Evolutionary conservation across 108 stramenopile species (phyloP).

Genomic region (Conticribra weissflogii): DNA sequence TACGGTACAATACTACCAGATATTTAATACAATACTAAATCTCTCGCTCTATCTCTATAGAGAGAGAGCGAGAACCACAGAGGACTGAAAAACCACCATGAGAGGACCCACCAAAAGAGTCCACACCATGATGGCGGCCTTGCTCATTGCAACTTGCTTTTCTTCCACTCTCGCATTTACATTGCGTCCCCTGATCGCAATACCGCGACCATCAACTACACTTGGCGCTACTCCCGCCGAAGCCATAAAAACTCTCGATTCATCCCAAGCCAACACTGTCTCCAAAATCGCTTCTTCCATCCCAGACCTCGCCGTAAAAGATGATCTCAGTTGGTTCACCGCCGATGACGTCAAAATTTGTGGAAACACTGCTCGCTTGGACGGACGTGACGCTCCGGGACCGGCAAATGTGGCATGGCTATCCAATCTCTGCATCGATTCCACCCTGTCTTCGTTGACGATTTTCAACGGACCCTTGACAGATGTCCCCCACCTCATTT

Average conservation of each 20-base stretch:
- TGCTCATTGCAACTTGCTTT: not conserved
- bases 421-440: constrained; percentile 47
- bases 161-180: not conserved
- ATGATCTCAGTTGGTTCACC: constrained; percentile 55
- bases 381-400: constrained; percentile 78
- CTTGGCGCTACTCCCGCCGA: constrained; percentile 5
- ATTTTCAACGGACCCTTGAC: constrained; percentile 85
- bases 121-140: not conserved
- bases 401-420: constrained; percentile 83
- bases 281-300: constrained; percentile 61
- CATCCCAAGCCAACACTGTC: constrained; percentile 58
- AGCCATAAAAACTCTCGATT: constrained; percentile 54
- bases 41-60: too few species aligned
- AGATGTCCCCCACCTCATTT: constrained; percentile 77
- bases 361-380: constrained; percentile 44
- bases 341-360: constrained; percentile 33
- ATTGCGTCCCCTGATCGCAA: not conserved
- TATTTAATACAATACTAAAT: too few species aligned
- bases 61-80: too few species aligned
- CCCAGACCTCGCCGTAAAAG: constrained; percentile 64
- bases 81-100: not conserved
- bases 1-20: too few species aligned
- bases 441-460: constrained; percentile 58
- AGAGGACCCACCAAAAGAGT: not conserved
- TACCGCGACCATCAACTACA: not conserved